These are phyloP conservation scores for Neocatenulostroma microsporum DNA, from an alignment of 2,329 filamentous ascomycete genomes.

Conservation along the genomic window DNA sequence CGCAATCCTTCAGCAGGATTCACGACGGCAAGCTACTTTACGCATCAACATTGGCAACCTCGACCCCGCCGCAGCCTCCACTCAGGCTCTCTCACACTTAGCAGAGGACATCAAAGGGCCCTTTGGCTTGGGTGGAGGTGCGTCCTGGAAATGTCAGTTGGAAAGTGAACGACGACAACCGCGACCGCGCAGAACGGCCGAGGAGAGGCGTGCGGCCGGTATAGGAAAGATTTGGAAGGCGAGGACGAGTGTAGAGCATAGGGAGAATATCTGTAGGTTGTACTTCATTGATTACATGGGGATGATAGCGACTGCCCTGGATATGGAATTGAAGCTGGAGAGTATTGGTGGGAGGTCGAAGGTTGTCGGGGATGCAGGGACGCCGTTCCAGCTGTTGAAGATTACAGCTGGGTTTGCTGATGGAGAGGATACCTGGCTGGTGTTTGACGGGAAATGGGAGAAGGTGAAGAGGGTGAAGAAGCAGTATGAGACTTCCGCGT, in stretches of 20 bases:
- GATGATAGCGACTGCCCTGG: not conserved
- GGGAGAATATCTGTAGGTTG: not conserved
- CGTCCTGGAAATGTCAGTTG: not conserved
- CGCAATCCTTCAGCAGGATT: no score
- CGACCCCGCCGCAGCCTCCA: not conserved
- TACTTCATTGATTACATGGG: not conserved
- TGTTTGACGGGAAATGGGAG: conserved; percentile 2
- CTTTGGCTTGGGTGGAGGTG: not conserved
- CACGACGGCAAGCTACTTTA: no score
- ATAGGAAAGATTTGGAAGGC: not conserved
- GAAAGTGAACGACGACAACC: not conserved
- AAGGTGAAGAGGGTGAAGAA: no score
- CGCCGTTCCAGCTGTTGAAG: not conserved
- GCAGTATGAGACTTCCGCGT: no score
- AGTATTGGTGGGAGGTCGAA: not conserved
- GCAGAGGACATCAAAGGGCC: not conserved
- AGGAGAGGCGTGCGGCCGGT: not conserved
- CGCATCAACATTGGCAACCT: no score
- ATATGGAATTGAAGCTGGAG: not conserved
- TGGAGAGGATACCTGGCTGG: not conserved
- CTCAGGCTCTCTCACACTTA: not conserved
- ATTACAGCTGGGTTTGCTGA: not conserved
- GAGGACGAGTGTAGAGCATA: not conserved
- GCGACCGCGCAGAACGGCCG: no score
- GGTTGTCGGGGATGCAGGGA: not conserved